phyloP scores from a whole-genome alignment of 331 rosid species.

The Ulmus americana region DNA sequence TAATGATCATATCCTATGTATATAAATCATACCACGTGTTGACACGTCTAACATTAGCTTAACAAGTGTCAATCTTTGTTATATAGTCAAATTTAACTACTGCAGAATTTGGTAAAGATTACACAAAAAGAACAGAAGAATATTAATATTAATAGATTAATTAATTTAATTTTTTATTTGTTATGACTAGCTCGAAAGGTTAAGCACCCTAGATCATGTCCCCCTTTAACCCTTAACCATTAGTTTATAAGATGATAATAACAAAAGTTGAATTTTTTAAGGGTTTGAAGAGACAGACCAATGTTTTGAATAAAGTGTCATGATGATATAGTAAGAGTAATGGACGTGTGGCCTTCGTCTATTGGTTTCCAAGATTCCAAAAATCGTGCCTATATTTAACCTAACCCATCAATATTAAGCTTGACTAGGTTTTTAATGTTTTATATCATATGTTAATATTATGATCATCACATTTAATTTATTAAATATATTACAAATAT shows the following conservation, averaged over 20 bases:
- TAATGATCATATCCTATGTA: not conserved
- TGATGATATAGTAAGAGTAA: slow-evolving; percentile 9
- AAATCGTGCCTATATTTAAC: slow-evolving; percentile 39
- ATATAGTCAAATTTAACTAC: slow-evolving; percentile 5
- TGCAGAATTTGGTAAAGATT: not conserved
- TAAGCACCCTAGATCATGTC: slow-evolving; percentile 26
- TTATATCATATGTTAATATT: not conserved
- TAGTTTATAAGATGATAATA: too few relatives aligned
- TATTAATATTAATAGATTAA: not conserved
- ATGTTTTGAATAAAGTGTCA: slow-evolving; percentile 34
- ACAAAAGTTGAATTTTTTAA: not conserved
- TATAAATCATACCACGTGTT: not conserved
- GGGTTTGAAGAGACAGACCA: slow-evolving; percentile 20
- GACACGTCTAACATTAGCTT: slow-evolving; percentile 13
- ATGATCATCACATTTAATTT: not conserved
- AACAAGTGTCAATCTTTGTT: not conserved
- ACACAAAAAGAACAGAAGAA: not conserved
- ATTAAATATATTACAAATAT: not conserved
- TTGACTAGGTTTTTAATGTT: slow-evolving; percentile 20
- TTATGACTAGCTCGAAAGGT: slow-evolving; percentile 2
- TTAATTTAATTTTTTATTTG: too few relatives aligned
- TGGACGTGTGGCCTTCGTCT: slow-evolving; percentile 28
- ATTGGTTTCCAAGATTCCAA: slow-evolving; percentile 29
- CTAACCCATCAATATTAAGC: slow-evolving; percentile 38
- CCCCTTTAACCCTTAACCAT: slow-evolving; percentile 8